Evolutionary conservation across 208 protist genomes (phyloP).

Genomic region (Crithidia acanthocephali): DNA sequence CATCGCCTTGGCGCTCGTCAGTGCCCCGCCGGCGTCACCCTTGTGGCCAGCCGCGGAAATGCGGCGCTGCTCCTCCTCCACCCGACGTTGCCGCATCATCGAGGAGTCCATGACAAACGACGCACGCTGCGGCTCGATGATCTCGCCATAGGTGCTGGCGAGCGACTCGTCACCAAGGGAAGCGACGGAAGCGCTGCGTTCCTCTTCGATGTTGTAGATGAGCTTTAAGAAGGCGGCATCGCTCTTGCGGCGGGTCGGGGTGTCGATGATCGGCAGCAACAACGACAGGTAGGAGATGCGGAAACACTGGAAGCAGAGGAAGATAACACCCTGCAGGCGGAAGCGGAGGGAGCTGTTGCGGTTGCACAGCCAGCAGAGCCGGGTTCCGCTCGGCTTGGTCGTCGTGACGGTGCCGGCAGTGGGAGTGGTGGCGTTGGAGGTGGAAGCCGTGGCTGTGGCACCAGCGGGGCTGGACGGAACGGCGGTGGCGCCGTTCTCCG

Average conservation of each 20-base stretch:
- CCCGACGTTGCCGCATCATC: constrained; percentile 32
- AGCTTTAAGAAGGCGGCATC: constrained; percentile 49
- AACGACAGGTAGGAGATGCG: constrained; percentile 53
- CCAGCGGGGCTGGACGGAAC: not conserved
- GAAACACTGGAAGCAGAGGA: constrained; percentile 77
- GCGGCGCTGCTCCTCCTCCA: constrained; percentile 31
- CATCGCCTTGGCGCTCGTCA: constrained; percentile 13
- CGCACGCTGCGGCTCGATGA: constrained; percentile 42
- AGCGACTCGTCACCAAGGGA: constrained; percentile 20
- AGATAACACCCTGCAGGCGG: constrained; percentile 39
- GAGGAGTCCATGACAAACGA: constrained; percentile 54
- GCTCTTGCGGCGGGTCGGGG: constrained; percentile 41
- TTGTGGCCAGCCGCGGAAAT: not conserved
- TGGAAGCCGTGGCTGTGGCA: not conserved
- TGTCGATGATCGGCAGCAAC: constrained; percentile 65
- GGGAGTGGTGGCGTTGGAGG: not conserved
- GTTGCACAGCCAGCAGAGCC: constrained; percentile 72
- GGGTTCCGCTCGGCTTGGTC: not conserved
- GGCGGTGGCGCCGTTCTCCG: not conserved
- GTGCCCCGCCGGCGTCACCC: not conserved
- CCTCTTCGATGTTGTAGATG: constrained; percentile 44
- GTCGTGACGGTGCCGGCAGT: not conserved
- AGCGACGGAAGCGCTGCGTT: constrained; percentile 13
- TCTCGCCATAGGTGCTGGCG: constrained; percentile 35
- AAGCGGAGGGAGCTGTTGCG: constrained; percentile 40